Base-by-base conservation (phyloP, 1,284 basidiomycete genomes). In the Earliella scabrosa region DNA sequence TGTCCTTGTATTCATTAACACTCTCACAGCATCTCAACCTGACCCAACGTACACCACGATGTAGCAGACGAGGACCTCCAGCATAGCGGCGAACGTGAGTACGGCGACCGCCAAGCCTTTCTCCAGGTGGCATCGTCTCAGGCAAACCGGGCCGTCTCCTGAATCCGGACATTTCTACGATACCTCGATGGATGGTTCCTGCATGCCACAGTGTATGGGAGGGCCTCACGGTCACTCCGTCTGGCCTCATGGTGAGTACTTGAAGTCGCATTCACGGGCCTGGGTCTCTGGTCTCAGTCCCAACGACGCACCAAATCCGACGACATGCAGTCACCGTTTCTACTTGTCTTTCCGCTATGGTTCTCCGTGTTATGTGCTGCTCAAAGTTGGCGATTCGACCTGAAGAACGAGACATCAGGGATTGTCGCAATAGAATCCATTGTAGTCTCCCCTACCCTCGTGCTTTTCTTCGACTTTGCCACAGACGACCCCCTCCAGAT, bases 341-440 rank as follows among this genome's bases (percentile, higher is more conserved):
- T 3, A 38, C 8, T 2, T n/a, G 14, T 38, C 35, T 18, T 18
- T 18, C 2, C 35, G 14, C 18, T 20, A 24, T 38, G 18, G 38
- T 18, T 24, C 27, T 13, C 57, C 46, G 41, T 38, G 11, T 50
- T 9, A 44, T 54, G 55, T 13, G 52, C 56, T 8, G 54, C 60
- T n/a, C 65, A 63, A 4, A 50, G 48, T 45, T 68, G 66, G 66
- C 41, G 45, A 4, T 68, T 68, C 50, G 58, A 63, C 48, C 51
- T 64, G 23, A 63, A 77, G 61, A 72, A 71, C 32, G 75, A 75
- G 4, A 71, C 68, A 0, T 75, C 78, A 0, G 81, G 81, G 1
- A 74, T 82, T 31, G 67, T 76, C 14, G 80, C 76, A 4, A 72
- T 82, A 43, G 78, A 83, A 67, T 60, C 76, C 6, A 75, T 77